These are phyloP conservation scores for Cercophora samala DNA, from an alignment of 495 filamentous ascomycete genomes.

Conservation along the genomic window DNA sequence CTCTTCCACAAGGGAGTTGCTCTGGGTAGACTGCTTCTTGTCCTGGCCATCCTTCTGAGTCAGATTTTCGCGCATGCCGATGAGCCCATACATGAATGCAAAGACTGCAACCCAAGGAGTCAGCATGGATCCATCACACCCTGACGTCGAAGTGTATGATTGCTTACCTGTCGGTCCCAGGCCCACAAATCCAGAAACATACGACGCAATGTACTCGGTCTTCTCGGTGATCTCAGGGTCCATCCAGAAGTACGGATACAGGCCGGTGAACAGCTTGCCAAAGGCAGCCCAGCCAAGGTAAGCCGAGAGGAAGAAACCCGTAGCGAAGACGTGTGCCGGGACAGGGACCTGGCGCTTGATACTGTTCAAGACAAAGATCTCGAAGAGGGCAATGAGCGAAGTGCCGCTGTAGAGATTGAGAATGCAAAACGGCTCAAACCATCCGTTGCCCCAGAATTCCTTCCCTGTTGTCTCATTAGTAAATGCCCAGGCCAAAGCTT, in stretches of 20 bases:
- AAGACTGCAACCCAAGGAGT: constrained; percentile 35
- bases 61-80: constrained; percentile 42
- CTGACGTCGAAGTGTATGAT: not conserved
- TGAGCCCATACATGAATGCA: constrained; percentile 42
- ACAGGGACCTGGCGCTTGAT: constrained; percentile 46
- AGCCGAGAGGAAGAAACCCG: constrained; percentile 35
- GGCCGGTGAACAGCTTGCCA: constrained; percentile 45
- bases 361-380: constrained; percentile 48
- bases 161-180: constrained; percentile 38
- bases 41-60: constrained; percentile 22
- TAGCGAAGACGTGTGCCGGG: constrained; percentile 33
- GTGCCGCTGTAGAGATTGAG: constrained; percentile 44
- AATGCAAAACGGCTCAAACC: constrained; percentile 42
- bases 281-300: constrained; percentile 51
- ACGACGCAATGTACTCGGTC: constrained; percentile 36
- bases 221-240: constrained; percentile 37
- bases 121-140: constrained; percentile 18
- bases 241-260: constrained; percentile 49
- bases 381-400: constrained; percentile 43
- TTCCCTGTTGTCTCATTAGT: constrained; percentile 12
- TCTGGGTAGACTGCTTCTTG: not conserved
- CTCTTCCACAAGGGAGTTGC: not conserved
- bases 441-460: constrained; percentile 34
- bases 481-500: not conserved
- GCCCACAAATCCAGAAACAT: constrained; percentile 35